Evolutionary conservation across 2,329 filamentous ascomycete species (phyloP).

Genomic region (Pseudogymnoascus sp.): DNA sequence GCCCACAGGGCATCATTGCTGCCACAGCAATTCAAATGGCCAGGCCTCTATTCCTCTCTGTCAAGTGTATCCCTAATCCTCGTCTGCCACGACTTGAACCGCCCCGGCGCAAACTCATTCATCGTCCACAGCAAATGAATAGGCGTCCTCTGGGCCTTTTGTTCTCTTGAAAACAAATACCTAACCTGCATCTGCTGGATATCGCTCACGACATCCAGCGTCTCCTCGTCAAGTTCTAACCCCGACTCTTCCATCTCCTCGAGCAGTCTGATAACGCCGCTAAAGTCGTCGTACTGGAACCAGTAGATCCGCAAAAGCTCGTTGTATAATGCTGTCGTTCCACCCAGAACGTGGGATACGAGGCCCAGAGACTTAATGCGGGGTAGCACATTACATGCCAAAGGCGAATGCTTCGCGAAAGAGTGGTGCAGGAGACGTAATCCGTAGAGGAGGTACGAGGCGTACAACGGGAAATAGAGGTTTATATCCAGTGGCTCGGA

Average conservation of each 20-base stretch:
- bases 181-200: conserved; percentile 17
- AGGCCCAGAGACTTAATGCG: conserved; percentile 61
- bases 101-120: conserved; percentile 22
- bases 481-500: conserved; percentile 25
- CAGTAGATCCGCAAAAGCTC: conserved; percentile 56
- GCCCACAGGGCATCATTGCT: background rate
- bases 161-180: conserved; percentile 14
- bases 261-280: conserved; percentile 20
- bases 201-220: conserved; percentile 21
- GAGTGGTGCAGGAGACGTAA: conserved; percentile 48
- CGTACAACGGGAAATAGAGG: conserved; percentile 57
- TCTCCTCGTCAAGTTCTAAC: conserved; percentile 26
- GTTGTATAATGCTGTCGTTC: conserved; percentile 63
- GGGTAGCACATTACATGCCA: conserved; percentile 56
- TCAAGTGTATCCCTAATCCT: conserved; percentile 17
- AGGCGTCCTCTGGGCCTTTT: conserved; percentile 14
- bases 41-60: background rate
- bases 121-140: conserved; percentile 23
- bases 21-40: background rate
- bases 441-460: conserved; percentile 51
- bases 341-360: conserved; percentile 64
- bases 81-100: conserved; percentile 20
- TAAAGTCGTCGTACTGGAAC: conserved; percentile 49
- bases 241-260: conserved; percentile 27
- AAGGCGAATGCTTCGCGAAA: conserved; percentile 51